Base-by-base conservation (phyloP, 2,329 filamentous ascomycete genomes). In the Cercospora citrullina region DNA sequence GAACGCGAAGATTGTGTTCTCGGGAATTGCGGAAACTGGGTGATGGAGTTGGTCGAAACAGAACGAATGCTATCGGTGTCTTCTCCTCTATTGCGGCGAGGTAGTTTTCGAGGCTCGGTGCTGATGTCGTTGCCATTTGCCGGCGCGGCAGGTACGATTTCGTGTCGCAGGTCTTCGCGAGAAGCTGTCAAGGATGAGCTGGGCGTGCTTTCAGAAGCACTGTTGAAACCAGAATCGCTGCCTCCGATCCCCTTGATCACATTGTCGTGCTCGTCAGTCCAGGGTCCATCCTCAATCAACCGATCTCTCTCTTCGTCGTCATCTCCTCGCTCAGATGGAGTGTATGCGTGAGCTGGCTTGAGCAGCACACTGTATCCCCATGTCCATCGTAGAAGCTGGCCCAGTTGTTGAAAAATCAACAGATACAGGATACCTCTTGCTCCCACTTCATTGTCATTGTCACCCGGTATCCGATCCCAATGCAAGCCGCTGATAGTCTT, bases 341-440 rank as follows among this genome's bases (percentile, higher is more conserved):
- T 83, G 75, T 92, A 92, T 70, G 87, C 87, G 60, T 90, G 88
- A 72, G 92, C 91, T 18, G 94, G 93, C 18, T 94, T 94, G n/a
- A 99, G 84, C 18, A 99, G 84, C 42, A 98, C 90, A 75, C 97
- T 93, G 79, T 97, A 98, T 10, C 95, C 95, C 95, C 95, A 99
- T 71, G 92, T 97, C 95, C 95, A 99, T 68, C 95, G 88, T 21
- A 99, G 90, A 28, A 98, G 84, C 80, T 99, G 95, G 23, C 95
- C 95, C 3, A 99, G 87, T 79, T 99, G 95, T 81, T 99, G 95
- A 82, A 99, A 99, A 73, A 99, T 96, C 69, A 99, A 85, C 10
- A 99, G 86, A 77, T 99, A 99, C 0, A 99, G 83, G 69, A 99
- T 98, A 68, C 95, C 95, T 69, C 95, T 89, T 2, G 95, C 94